Evolutionary conservation across 176 grass and related monocot species (phyloP), one percentile per base, ranked within the genome.

Genomic region (Ananas comosus): DNA sequence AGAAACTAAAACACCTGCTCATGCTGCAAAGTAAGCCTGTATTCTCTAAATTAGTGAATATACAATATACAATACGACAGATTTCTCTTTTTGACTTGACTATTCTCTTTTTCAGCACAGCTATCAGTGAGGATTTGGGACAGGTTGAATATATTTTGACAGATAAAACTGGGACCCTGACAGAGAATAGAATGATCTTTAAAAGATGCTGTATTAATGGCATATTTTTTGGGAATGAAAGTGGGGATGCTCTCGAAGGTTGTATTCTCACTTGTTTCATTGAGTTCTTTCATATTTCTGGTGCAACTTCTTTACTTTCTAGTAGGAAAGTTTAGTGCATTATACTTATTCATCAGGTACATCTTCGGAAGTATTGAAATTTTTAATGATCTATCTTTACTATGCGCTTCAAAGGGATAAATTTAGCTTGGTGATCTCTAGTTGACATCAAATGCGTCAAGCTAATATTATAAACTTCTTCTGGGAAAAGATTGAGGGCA

Each of bases 71-170:
- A 58, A 5, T 23, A 33, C 10, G 3, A 69, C 80, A 13, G 73
- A 27, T 64, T 79, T 66, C 71, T 75, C 58, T 48, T 68, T 85
- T 69, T 58, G 76, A 19, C 68, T 86, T 78, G 83, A 48, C 50
- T 70, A 74, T 61, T 85, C 4, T 80, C 72, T 82, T 47, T 88
- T 96, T 87, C 92, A 96, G 92, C 80, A 91, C 92, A 82, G 92
- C 92, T 65, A 91, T 96, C 54, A 96, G 92, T n/a, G 92, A 96
- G 79, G 92, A 96, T 79, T 83, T 96, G 77, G 92, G 88, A 66
- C 92, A 89, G 70, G 83, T 96, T 89, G 83, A 96, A 71, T 96
- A 96, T 84, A 82, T 96, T 85, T 88, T 96, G 81, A 96, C 88
- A 57, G 92, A 96, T 79, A 96, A 96, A 86, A 96, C 92, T 61